Evolutionary conservation across 1,139 yeast genomes (phyloP).

Genomic region (Taphrina betulina): DNA sequence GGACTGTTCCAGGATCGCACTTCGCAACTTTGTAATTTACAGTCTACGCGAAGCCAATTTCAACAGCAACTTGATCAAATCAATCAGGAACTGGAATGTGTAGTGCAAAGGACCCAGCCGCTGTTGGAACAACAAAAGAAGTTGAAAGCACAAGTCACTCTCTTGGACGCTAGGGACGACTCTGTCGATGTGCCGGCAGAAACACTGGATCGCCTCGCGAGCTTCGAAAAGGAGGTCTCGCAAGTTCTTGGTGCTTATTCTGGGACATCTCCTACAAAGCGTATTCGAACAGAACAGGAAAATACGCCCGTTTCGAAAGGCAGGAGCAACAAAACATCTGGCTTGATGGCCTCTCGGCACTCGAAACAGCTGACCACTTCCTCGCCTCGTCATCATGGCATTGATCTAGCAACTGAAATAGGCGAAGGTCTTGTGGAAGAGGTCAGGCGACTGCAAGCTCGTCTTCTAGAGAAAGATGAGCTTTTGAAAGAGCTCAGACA

Average conservation of each 20-base stretch:
- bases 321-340: too few species aligned
- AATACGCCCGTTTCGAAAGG: neutral
- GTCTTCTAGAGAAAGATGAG: slow-evolving; percentile 49
- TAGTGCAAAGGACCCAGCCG: slow-evolving; percentile 20
- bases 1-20: too few species aligned
- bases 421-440: slow-evolving; percentile 76
- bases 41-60: neutral
- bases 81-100: neutral
- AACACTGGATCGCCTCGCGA: neutral
- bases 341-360: too few species aligned
- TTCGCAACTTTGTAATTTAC: slow-evolving; percentile 3
- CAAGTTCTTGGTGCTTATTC: slow-evolving; percentile 2
- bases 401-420: slow-evolving; percentile 77
- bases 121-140: slow-evolving; percentile 7
- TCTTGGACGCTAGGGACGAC: neutral
- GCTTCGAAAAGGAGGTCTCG: neutral
- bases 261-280: neutral
- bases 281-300: neutral
- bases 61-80: slow-evolving; percentile 13
- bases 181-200: neutral
- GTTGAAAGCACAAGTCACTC: neutral
- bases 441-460: slow-evolving; percentile 70
- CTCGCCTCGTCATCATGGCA: slow-evolving; percentile 49
- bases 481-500: slow-evolving; percentile 49
- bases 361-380: neutral